Conservation (phyloP, 1,284 basidiomycete genomes). For the Leucoagaricus sp. region DNA sequence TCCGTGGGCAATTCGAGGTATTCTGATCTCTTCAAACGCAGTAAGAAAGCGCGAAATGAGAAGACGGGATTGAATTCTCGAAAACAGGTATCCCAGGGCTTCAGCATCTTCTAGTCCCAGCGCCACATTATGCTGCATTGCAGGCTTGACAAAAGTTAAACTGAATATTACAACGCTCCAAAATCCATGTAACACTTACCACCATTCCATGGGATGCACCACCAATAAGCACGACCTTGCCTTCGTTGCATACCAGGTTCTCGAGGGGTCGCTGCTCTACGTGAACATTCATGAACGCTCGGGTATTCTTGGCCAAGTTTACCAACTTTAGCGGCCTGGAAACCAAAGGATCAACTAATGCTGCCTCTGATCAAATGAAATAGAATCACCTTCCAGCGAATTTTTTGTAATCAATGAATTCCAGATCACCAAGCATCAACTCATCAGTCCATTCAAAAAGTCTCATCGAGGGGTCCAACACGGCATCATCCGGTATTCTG, state of each 20-base stretch:
- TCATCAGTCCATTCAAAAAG: conserved; percentile 28
- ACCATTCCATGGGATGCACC: conserved; percentile 53
- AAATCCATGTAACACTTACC: conserved; percentile 17
- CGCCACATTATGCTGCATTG: conserved; percentile 36
- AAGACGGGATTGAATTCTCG: conserved; percentile 37
- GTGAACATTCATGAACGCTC: conserved; percentile 32
- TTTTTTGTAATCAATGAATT: conserved; percentile 28
- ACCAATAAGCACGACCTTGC: conserved; percentile 49
- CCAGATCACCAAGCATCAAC: conserved; percentile 28
- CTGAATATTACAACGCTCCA: not conserved
- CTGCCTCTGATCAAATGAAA: conserved; percentile 1
- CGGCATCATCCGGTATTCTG: conserved; percentile 11
- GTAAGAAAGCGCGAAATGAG: conserved; percentile 46
- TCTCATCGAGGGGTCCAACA: conserved; percentile 18
- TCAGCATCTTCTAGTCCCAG: conserved; percentile 54
- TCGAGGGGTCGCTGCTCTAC: conserved; percentile 37
- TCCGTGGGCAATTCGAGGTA: conserved; percentile 40
- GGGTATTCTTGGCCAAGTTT: conserved; percentile 33
- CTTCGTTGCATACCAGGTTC: conserved; percentile 47
- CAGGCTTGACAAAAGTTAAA: conserved; percentile 31
- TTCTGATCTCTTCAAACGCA: conserved; percentile 51
- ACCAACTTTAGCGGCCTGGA: conserved; percentile 45
- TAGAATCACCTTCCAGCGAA: conserved; percentile 32
- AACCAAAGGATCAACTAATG: not conserved
- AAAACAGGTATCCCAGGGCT: conserved; percentile 49